Percentiles rank a stretch among this genome's conserved stretches.
These are phyloP conservation scores for Tolypocladium pustulatum DNA, from an alignment of 2,329 filamentous ascomycete species.

Conservation along the genomic window DNA sequence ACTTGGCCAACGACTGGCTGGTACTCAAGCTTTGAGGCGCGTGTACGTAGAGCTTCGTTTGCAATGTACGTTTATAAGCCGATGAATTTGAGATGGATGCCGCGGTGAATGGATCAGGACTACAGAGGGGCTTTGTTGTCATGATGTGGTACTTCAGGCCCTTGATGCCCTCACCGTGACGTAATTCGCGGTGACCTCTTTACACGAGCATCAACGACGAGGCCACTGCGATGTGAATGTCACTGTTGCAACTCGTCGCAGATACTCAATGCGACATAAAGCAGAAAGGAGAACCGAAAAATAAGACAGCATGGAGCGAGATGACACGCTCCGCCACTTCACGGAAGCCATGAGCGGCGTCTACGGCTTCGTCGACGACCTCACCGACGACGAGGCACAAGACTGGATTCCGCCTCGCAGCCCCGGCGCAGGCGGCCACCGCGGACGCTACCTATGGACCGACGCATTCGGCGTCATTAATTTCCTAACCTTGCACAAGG, in stretches of 20 bases:
- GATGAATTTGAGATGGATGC: background rate
- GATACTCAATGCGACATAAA: background rate
- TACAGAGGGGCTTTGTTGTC: background rate
- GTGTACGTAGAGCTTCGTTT: background rate
- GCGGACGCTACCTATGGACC: slow-evolving; percentile 50
- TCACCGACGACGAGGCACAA: slow-evolving; percentile 10
- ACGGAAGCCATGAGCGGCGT: slow-evolving; percentile 24
- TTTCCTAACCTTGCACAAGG: slow-evolving; percentile 41
- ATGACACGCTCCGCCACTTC: slow-evolving; percentile 11
- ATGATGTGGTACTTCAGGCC: background rate
- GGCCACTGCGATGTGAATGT: background rate
- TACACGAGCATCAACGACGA: background rate
- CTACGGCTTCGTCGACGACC: slow-evolving; percentile 22
- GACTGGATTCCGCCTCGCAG: slow-evolving; percentile 34
- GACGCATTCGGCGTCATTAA: slow-evolving; percentile 51
- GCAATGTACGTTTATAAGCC: background rate
- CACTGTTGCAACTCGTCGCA: background rate
- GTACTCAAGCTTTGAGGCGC: slow-evolving; percentile 37
- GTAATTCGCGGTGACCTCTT: background rate
- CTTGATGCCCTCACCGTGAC: background rate
- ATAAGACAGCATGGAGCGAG: background rate
- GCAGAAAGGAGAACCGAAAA: background rate
- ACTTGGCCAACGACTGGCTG: slow-evolving; percentile 33
- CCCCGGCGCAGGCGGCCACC: slow-evolving; percentile 40
- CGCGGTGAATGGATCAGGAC: background rate